Evolutionary conservation across 306 rosid genomes (phyloP).

Genomic region (Bauhinia variegata): DNA sequence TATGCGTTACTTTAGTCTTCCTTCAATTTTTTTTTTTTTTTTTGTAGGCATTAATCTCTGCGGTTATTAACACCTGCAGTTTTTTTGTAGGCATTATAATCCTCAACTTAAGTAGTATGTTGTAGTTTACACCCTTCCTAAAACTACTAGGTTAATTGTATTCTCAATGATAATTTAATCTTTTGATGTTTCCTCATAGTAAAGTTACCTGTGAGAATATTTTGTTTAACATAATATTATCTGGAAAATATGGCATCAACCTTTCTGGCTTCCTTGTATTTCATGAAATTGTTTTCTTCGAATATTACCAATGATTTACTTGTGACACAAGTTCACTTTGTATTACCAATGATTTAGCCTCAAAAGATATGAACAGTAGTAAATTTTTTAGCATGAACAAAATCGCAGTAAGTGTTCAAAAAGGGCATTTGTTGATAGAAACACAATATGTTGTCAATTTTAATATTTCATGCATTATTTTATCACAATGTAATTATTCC

Average conservation of each 20-base stretch:
- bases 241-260: background rate
- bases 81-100: background rate
- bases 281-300: background rate
- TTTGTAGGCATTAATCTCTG: background rate
- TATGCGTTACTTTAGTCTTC: background rate
- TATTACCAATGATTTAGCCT: background rate
- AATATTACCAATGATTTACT: too few species aligned
- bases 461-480: background rate
- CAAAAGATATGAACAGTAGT: background rate
- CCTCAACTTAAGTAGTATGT: background rate
- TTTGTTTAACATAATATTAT: background rate
- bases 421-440: too few species aligned
- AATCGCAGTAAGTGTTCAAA: background rate
- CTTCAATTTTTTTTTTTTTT: background rate
- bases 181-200: background rate
- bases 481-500: background rate
- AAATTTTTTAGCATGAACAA: background rate
- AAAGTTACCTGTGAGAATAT: background rate
- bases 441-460: too few species aligned
- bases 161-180: constrained; percentile 1
- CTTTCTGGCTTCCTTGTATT: background rate
- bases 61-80: background rate
- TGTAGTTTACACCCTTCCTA: background rate
- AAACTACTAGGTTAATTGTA: background rate
- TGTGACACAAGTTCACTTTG: background rate